Percentiles rank a stretch among this genome's conserved stretches.
Conservation (phyloP, 352 stramenopile genomes). For the Pythium scleroteichum region DNA sequence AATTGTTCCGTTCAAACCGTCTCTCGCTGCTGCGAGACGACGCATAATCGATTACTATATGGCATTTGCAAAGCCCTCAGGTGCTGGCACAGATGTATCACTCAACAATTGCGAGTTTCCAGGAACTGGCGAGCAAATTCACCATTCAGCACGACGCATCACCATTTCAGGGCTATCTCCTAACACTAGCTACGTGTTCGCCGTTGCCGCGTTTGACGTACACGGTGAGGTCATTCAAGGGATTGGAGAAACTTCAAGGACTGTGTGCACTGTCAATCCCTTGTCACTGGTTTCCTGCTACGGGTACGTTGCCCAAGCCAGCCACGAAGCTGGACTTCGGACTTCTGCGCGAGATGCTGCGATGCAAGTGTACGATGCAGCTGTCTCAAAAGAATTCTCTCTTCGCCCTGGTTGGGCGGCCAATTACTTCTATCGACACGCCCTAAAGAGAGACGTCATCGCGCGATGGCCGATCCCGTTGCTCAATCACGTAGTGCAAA, state of each 20-base stretch:
- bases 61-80: constrained; percentile 71
- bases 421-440: constrained; percentile 67
- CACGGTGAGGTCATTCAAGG: constrained; percentile 60
- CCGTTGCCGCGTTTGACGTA: constrained; percentile 72
- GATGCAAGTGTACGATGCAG: constrained; percentile 43
- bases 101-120: constrained; percentile 68
- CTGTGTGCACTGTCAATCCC: constrained; percentile 68
- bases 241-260: constrained; percentile 63
- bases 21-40: constrained; percentile 26
- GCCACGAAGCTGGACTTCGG: constrained; percentile 35
- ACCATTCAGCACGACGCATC: constrained; percentile 23
- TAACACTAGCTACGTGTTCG: constrained; percentile 87
- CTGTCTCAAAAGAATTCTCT: constrained; percentile 39
- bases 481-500: constrained; percentile 49
- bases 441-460: constrained; percentile 44
- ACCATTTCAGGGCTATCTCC: constrained; percentile 55
- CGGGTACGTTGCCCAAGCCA: constrained; percentile 65
- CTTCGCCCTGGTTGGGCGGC: constrained; percentile 44
- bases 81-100: constrained; percentile 73
- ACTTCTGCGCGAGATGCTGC: constrained; percentile 41
- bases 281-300: constrained; percentile 66
- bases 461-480: constrained; percentile 52
- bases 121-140: constrained; percentile 60
- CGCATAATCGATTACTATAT: constrained; percentile 66
- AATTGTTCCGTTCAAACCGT: constrained; percentile 42